Evolutionary conservation across 176 grass and related monocot genomes (phyloP), one percentile per base, ranked within the genome.

Genomic region (Leersia perrieri): DNA sequence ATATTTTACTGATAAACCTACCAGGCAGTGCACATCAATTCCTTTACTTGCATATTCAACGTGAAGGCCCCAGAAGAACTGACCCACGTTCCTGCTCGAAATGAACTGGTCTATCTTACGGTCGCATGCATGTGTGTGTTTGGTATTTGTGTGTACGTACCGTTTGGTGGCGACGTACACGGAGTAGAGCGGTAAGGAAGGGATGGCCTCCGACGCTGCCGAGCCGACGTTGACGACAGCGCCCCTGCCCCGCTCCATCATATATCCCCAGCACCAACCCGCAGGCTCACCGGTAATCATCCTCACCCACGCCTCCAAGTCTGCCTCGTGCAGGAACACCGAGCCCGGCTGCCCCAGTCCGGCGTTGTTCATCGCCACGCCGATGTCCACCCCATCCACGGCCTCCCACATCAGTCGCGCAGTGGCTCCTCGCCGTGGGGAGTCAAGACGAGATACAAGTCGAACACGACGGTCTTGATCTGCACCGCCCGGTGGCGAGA

Each of bases 171-270:
- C 9, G 38, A 8, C 9, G 9, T 8, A 1, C 38, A 5, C 9
- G 38, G 7, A 12, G 40, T 3, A 42, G 0, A 42, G 40, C n/a
- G 90, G 90, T 40, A 82, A 86, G 1, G 87, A 89, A 0, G 87
- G 90, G 2, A 92, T 22, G 7, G 60, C 82, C 34, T 60, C 26
- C 10, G 74, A 29, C 8, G 90, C 63, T 0, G 66, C 80, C 0
- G 75, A 92, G 8, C 90, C 87, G 30, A 87, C 87, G 80, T 87
- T 92, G 11, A 89, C 70, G 9, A 89, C 15, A 28, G 90, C 80
- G 33, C 87, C 90, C 34, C 65, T 42, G 18, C 72, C 29, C 3
- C 84, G 77, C 51, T 57, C 33, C 60, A 82, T 22, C 90, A 92
- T 92, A n/a, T n/a, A n/a, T n/a, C n/a, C 30, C 79, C 77, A 0